Conservation (phyloP, 2,329 filamentous ascomycete species). For the Xylaria sp. region DNA sequence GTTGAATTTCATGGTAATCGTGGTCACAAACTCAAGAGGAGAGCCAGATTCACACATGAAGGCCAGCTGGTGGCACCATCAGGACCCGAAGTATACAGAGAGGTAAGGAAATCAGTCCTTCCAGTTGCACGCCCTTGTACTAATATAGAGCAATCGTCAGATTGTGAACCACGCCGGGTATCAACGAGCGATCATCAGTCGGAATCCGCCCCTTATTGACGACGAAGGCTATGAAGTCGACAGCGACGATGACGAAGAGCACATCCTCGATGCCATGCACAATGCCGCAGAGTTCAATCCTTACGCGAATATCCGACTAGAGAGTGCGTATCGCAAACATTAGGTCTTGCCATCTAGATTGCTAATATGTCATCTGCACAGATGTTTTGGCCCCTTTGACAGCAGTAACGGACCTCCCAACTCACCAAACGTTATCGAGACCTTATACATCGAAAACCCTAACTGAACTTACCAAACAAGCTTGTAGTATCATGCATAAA, state of each 20-base stretch:
- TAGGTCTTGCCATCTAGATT: background rate
- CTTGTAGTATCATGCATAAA: slow-evolving; percentile 76
- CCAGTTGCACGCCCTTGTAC: slow-evolving; percentile 1
- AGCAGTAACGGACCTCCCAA: slow-evolving; percentile 77
- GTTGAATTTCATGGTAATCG: slow-evolving; percentile 78
- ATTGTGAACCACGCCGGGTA: slow-evolving; percentile 79
- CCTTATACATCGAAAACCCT: slow-evolving; percentile 80
- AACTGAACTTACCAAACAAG: slow-evolving; percentile 75
- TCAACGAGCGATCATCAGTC: slow-evolving; percentile 76
- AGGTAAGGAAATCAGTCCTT: slow-evolving; percentile 61
- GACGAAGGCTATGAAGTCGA: slow-evolving; percentile 83
- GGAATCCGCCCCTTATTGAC: slow-evolving; percentile 78
- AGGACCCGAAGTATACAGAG: slow-evolving; percentile 76
- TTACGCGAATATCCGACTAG: slow-evolving; percentile 76
- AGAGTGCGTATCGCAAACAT: slow-evolving; percentile 64
- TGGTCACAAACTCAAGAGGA: slow-evolving; percentile 82
- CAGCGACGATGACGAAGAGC: slow-evolving; percentile 75
- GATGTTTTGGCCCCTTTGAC: slow-evolving; percentile 81
- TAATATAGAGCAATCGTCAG: slow-evolving; percentile 55
- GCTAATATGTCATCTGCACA: slow-evolving; percentile 49
- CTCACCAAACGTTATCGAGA: slow-evolving; percentile 78
- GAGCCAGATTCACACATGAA: slow-evolving; percentile 75
- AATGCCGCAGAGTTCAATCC: slow-evolving; percentile 77
- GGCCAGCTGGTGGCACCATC: slow-evolving; percentile 75
- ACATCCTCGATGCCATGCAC: slow-evolving; percentile 68